Conservation (phyloP, 2,329 filamentous ascomycete genomes). For the Hypoxylon sp. region DNA sequence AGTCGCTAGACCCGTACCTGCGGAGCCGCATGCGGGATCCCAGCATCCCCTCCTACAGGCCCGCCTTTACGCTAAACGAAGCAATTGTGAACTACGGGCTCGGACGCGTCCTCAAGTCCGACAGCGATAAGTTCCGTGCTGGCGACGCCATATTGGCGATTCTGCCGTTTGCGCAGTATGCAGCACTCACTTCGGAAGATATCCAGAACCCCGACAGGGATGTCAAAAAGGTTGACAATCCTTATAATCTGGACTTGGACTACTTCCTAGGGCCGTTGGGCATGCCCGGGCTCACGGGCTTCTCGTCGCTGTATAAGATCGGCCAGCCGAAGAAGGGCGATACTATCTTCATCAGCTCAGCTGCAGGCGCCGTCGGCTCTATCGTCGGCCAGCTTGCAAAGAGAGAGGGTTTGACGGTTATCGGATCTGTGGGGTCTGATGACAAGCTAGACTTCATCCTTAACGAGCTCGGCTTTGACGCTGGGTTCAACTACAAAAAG, state of each 20-base stretch:
- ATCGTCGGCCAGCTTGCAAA: slow-evolving; percentile 85
- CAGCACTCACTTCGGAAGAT: slow-evolving; percentile 64
- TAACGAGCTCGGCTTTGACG: slow-evolving; percentile 68
- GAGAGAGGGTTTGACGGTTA: slow-evolving; percentile 72
- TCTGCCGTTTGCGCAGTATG: slow-evolving; percentile 75
- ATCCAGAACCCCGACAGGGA: slow-evolving; percentile 55
- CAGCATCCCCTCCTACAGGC: slow-evolving; percentile 71
- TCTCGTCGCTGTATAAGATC: slow-evolving; percentile 80
- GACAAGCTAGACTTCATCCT: slow-evolving; percentile 73
- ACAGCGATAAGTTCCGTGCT: slow-evolving; percentile 70
- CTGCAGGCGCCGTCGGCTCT: slow-evolving; percentile 79
- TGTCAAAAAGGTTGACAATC: slow-evolving; percentile 69
- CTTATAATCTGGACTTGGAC: slow-evolving; percentile 70
- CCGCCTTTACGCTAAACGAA: slow-evolving; percentile 71
- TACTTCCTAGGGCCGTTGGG: slow-evolving; percentile 78
- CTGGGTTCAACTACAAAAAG: slow-evolving; percentile 71
- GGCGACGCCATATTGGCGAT: slow-evolving; percentile 72
- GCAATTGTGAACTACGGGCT: slow-evolving; percentile 73
- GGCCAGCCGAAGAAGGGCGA: slow-evolving; percentile 81
- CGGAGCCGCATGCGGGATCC: slow-evolving; percentile 76
- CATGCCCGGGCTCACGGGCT: slow-evolving; percentile 83
- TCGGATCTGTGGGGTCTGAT: slow-evolving; percentile 75
- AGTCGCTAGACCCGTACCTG: slow-evolving; percentile 81
- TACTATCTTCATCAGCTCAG: slow-evolving; percentile 82
- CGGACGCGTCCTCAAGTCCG: slow-evolving; percentile 75